phyloP scores from a whole-genome alignment of 495 filamentous ascomycete genomes.

The Penicillium lividum region DNA sequence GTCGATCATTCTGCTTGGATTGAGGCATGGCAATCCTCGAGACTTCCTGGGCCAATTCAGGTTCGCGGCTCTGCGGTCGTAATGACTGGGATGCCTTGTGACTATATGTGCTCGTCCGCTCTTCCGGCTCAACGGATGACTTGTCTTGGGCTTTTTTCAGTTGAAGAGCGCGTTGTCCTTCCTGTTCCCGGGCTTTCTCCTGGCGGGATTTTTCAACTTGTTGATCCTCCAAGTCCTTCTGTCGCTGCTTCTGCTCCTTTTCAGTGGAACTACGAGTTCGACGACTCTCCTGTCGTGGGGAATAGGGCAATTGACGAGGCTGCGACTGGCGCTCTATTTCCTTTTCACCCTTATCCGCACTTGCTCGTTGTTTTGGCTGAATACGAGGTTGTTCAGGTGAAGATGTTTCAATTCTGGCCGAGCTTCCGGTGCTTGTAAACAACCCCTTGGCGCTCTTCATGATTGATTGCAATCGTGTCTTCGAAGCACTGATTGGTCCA shows the following conservation, averaged over 20 bases:
- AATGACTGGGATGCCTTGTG: slow-evolving; percentile 50
- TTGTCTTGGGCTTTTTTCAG: slow-evolving; percentile 38
- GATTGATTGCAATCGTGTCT: slow-evolving; percentile 83
- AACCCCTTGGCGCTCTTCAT: slow-evolving; percentile 81
- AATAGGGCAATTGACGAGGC: slow-evolving; percentile 25
- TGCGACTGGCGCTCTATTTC: slow-evolving; percentile 15
- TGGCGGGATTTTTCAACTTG: slow-evolving; percentile 48
- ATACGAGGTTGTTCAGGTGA: slow-evolving; percentile 37
- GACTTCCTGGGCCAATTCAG: slow-evolving; percentile 37
- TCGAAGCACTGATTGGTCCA: slow-evolving; percentile 83
- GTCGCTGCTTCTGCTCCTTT: slow-evolving; percentile 62
- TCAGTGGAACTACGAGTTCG: slow-evolving; percentile 76
- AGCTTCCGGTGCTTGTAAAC: slow-evolving; percentile 75
- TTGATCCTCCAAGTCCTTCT: slow-evolving; percentile 58
- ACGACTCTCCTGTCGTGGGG: slow-evolving; percentile 50
- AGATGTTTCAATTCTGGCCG: slow-evolving; percentile 66
- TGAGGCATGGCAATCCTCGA: slow-evolving; percentile 45
- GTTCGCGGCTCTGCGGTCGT: slow-evolving; percentile 48
- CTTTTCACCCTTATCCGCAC: slow-evolving; percentile 14
- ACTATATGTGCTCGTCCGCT: slow-evolving; percentile 20
- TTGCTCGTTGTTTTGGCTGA: slow-evolving; percentile 20
- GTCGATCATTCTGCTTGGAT: slow-evolving; percentile 57
- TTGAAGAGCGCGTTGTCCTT: slow-evolving; percentile 55
- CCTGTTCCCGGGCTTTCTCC: slow-evolving; percentile 66
- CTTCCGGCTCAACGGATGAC: slow-evolving; percentile 37